These are phyloP conservation scores for Urostyla sp. DNA, from an alignment of 73 alveolate genomes.

Conservation along the genomic window DNA sequence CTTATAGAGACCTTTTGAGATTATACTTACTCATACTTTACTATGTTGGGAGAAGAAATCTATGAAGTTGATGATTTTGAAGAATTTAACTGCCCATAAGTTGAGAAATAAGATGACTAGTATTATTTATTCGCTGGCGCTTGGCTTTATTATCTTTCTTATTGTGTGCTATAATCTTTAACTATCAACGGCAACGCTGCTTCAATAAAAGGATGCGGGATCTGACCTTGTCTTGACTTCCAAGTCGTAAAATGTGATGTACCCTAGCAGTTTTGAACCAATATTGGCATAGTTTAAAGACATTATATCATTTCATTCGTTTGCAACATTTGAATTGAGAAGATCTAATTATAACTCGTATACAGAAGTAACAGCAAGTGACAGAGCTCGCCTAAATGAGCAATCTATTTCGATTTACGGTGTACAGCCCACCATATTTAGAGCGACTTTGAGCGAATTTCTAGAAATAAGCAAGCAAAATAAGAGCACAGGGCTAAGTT, in stretches of 20 bases:
- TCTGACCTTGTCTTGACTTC: slow-evolving; percentile 26
- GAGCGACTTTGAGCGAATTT: slow-evolving; percentile 55
- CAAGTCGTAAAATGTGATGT: neutral
- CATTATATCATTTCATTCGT: slow-evolving; percentile 20
- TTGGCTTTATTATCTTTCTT: slow-evolving; percentile 70
- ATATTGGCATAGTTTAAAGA: slow-evolving; percentile 42
- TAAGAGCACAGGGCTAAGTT: slow-evolving; percentile 48
- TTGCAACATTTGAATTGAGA: slow-evolving; percentile 11
- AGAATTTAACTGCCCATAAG: slow-evolving; percentile 96
- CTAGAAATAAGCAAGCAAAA: slow-evolving; percentile 24
- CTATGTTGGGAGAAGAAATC: slow-evolving; percentile 87
- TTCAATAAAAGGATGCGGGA: slow-evolving; percentile 28
- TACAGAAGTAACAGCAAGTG: neutral
- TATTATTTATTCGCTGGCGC: slow-evolving; percentile 83
- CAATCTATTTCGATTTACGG: slow-evolving; percentile 43
- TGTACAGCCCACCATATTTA: slow-evolving; percentile 61
- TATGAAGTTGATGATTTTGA: slow-evolving; percentile 84
- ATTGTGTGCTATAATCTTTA: slow-evolving; percentile 60
- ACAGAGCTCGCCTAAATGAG: slow-evolving; percentile 27
- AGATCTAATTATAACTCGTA: neutral
- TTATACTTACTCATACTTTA: slow-evolving; percentile 53
- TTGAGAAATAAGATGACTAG: slow-evolving; percentile 94
- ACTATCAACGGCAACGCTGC: slow-evolving; percentile 46
- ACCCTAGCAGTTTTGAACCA: slow-evolving; percentile 30
- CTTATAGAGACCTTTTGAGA: slow-evolving; percentile 60